phyloP scores from a whole-genome alignment of 2,329 filamentous ascomycete genomes.

The Verticillium nubilum region DNA sequence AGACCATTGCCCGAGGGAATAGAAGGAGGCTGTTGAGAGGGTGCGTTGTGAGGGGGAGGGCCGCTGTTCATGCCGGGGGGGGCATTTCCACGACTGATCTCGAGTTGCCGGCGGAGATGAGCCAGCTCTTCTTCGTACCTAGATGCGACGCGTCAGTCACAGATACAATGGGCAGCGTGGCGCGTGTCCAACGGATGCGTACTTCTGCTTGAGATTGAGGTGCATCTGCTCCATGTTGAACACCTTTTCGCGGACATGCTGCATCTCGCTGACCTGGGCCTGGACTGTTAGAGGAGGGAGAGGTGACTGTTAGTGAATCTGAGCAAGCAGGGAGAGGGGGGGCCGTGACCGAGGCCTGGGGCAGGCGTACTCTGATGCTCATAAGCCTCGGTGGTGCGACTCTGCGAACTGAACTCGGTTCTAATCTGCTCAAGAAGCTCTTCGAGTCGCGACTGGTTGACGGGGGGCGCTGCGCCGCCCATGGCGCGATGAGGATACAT shows the following conservation, averaged over 20 bases:
- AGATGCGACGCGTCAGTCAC: constrained; percentile 6
- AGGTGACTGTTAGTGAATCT: constrained; percentile 10
- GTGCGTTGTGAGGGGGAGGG: constrained; percentile 69
- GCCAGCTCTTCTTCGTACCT: constrained; percentile 93
- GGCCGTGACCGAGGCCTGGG: not conserved
- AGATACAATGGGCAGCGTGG: constrained; percentile 1
- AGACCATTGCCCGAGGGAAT: constrained; percentile 89
- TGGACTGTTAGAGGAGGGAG: constrained; percentile 56
- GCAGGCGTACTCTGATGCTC: constrained; percentile 76
- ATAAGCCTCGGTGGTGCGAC: constrained; percentile 76
- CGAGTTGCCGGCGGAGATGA: constrained; percentile 82
- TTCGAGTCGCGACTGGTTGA: constrained; percentile 62
- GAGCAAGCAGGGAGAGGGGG: not conserved
- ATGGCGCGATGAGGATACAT: constrained; percentile 93
- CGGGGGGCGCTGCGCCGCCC: constrained; percentile 56
- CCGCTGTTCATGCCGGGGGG: constrained; percentile 54
- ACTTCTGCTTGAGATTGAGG: constrained; percentile 87
- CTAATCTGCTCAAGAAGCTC: constrained; percentile 91
- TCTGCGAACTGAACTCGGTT: constrained; percentile 82
- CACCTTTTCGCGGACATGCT: constrained; percentile 88
- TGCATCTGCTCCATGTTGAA: constrained; percentile 90
- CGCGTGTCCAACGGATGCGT: constrained; percentile 27
- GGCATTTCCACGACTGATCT: constrained; percentile 60
- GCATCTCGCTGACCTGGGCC: constrained; percentile 89
- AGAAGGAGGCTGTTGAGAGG: constrained; percentile 79